Conservation (phyloP, 768 basidiomycete genomes). For the Tricholoma flavovirens region DNA sequence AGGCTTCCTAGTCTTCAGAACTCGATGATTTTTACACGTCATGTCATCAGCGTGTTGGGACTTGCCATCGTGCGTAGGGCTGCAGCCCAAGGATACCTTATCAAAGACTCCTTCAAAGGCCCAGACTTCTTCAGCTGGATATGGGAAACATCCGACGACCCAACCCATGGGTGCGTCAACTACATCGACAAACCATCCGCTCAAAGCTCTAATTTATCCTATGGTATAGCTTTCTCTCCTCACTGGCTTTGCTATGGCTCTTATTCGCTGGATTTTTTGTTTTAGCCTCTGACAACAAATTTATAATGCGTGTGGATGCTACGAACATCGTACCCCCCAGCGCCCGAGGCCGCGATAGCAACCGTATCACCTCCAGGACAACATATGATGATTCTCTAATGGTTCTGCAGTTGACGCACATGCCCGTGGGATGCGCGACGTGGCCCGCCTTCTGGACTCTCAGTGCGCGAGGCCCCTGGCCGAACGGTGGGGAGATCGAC, state of each 20-base stretch:
- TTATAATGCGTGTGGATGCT: slow-evolving; percentile 55
- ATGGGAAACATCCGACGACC: slow-evolving; percentile 49
- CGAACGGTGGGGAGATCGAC: slow-evolving; percentile 55
- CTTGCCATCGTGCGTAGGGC: slow-evolving; percentile 3
- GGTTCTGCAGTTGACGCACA: slow-evolving; percentile 50
- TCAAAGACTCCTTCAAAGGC: slow-evolving; percentile 11
- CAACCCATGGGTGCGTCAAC: slow-evolving; percentile 63
- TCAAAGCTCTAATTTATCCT: slow-evolving; percentile 36
- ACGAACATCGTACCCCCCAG: slow-evolving; percentile 27
- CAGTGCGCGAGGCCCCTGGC: slow-evolving; percentile 50
- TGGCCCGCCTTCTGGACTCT: slow-evolving; percentile 67
- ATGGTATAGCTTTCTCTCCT: slow-evolving; percentile 27
- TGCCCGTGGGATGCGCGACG: slow-evolving; percentile 54
- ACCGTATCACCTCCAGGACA: slow-evolving; percentile 43
- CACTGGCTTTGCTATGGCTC: not conserved
- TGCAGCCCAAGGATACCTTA: slow-evolving; percentile 3
- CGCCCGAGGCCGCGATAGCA: slow-evolving; percentile 49
- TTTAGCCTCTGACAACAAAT: slow-evolving; percentile 34
- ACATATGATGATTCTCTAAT: slow-evolving; percentile 42
- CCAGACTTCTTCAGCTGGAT: slow-evolving; percentile 40
- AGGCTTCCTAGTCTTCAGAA: too few relatives aligned
- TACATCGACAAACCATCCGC: slow-evolving; percentile 45
- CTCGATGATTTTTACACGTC: not conserved
- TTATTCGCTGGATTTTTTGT: not conserved
- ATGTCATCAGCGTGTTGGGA: not conserved